Evolutionary conservation across 441 rosid species (phyloP).

Genomic region (Daphne laureola): DNA sequence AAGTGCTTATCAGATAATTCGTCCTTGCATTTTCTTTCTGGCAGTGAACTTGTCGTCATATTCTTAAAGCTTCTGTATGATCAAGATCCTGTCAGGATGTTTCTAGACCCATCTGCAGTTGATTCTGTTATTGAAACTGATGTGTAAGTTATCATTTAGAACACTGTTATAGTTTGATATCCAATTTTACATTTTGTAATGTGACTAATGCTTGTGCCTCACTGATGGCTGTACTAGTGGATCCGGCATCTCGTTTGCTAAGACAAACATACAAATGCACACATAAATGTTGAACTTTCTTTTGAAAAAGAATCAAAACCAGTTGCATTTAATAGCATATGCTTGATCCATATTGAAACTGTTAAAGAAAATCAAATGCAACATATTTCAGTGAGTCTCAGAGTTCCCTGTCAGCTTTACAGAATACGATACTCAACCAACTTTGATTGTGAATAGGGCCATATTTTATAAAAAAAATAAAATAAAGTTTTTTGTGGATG

Average conservation of each 20-base stretch:
- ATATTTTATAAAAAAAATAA: too few species aligned
- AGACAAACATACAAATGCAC: neutral
- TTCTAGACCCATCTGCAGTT: conserved; percentile 58
- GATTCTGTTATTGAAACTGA: conserved; percentile 56
- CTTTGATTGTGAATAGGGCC: too few species aligned
- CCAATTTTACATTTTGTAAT: conserved; percentile 5
- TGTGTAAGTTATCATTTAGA: conserved; percentile 37
- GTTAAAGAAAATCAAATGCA: too few species aligned
- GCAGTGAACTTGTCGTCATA: conserved; percentile 84
- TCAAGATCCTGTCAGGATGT: conserved; percentile 85
- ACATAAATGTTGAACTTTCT: neutral
- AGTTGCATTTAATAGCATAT: too few species aligned
- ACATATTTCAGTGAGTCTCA: too few species aligned
- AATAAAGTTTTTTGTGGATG: too few species aligned
- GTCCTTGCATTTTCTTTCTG: conserved; percentile 23
- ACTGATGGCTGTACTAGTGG: conserved; percentile 6
- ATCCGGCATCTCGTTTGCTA: conserved; percentile 12
- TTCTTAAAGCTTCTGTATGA: conserved; percentile 90
- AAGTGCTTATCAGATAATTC: conserved; percentile 12
- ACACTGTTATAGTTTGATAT: too few species aligned
- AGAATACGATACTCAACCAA: too few species aligned
- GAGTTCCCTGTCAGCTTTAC: too few species aligned
- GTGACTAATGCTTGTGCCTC: conserved; percentile 7
- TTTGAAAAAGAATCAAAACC: too few species aligned
- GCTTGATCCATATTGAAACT: too few species aligned